phyloP scores from a whole-genome alignment of 805 yeast genomes.

The Torulaspora microellipsoides region DNA sequence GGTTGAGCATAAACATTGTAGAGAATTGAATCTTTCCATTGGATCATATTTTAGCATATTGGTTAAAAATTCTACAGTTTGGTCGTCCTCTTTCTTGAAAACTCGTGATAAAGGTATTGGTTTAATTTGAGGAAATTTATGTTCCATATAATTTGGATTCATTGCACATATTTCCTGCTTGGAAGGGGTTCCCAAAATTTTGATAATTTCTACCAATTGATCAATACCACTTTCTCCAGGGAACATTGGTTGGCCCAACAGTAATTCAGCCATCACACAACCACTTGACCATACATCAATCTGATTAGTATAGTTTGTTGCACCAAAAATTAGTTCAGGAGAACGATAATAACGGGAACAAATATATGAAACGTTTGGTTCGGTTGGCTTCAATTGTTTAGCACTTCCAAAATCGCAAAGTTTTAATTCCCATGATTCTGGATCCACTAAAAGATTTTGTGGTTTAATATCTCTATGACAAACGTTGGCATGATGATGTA shows the following conservation, averaged over 20 bases:
- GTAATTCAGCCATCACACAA: conserved; percentile 95
- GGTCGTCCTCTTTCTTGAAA: conserved; percentile 47
- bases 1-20: conserved; percentile 31
- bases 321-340: conserved; percentile 96
- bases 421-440: conserved; percentile 76
- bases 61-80: conserved; percentile 51
- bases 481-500: conserved; percentile 66
- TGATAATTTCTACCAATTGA: conserved; percentile 93
- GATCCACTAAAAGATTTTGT: conserved; percentile 81
- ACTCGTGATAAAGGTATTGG: conserved; percentile 69
- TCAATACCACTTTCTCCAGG: conserved; percentile 98
- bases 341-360: conserved; percentile 97
- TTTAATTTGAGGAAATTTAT: conserved; percentile 84
- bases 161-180: conserved; percentile 86
- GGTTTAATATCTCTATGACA: conserved; percentile 98
- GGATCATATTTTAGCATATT: conserved; percentile 67
- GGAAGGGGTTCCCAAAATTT: conserved; percentile 92
- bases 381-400: conserved; percentile 79
- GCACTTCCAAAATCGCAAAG: conserved; percentile 97
- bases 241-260: conserved; percentile 92
- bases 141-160: conserved; percentile 98
- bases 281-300: conserved; percentile 98
- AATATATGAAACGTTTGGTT: conserved; percentile 93
- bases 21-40: conserved; percentile 53
- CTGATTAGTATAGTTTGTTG: conserved; percentile 92